Evolutionary conservation across 139 green algal genomes (phyloP).

Genomic region (Chlorella vulgaris): DNA sequence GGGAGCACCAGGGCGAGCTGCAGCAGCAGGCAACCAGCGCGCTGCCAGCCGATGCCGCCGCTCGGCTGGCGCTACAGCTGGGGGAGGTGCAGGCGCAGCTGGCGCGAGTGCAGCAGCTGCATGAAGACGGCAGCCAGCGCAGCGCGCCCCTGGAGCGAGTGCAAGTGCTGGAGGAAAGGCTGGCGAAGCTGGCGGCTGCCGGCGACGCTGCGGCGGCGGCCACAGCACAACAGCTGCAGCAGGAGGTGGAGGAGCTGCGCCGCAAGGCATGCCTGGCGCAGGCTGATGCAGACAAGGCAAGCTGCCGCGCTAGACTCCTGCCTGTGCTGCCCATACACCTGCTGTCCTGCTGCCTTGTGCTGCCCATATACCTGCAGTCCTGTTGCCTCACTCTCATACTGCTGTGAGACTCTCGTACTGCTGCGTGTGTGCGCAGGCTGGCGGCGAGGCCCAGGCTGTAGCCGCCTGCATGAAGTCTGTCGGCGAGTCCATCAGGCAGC

Average conservation of each 20-base stretch:
- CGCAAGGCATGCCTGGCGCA: neutral
- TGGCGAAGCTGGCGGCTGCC: slow-evolving; percentile 2
- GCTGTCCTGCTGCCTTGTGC: no score
- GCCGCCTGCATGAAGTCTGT: neutral
- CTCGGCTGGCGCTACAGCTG: neutral
- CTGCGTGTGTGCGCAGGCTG: neutral
- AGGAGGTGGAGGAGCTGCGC: neutral
- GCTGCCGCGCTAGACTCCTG: no score
- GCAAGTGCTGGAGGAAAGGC: slow-evolving; percentile 11
- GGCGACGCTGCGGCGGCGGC: neutral
- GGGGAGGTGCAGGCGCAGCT: neutral
- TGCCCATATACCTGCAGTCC: no score
- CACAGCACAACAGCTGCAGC: neutral
- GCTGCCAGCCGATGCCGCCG: neutral
- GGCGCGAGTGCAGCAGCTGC: neutral
- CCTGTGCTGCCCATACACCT: neutral
- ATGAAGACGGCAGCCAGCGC: neutral
- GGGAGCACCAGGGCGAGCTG: neutral
- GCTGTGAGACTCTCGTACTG: no score
- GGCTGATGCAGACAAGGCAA: neutral
- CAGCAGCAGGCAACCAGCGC: neutral
- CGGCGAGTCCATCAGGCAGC: neutral
- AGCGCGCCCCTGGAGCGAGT: no score
- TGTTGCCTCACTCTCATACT: no score
- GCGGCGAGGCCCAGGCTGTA: slow-evolving; percentile 1